Conservation (phyloP, 192 early-diverging fungal species). For the Dispira parvispora region DNA sequence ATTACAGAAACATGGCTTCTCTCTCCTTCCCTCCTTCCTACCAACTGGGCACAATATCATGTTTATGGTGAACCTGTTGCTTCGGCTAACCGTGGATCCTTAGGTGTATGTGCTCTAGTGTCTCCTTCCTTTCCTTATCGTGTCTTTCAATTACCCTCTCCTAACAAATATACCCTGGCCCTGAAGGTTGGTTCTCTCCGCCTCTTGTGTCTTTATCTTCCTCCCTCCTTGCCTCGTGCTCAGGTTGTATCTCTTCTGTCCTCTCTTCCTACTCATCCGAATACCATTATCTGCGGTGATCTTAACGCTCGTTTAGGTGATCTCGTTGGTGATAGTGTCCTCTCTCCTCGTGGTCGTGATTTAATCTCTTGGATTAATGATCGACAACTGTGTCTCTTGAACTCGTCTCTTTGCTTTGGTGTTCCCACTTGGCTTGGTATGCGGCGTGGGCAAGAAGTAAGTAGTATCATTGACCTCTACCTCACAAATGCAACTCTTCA, state of each 20-base stretch:
- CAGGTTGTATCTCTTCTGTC: background rate
- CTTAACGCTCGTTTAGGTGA: conserved; percentile 10
- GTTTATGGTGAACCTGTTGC: conserved; percentile 4
- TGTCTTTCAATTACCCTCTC: conserved; percentile 4
- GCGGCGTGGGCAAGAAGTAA: background rate
- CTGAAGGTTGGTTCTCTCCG: conserved; percentile 5
- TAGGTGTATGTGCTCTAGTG: background rate
- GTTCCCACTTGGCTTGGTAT: conserved; percentile 4
- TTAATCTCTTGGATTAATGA: background rate
- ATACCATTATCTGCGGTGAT: conserved; percentile 16
- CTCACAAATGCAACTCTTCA: background rate
- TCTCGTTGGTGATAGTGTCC: background rate
- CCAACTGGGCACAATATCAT: conserved; percentile 4
- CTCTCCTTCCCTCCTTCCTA: conserved; percentile 4
- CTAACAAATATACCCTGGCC: conserved; percentile 7
- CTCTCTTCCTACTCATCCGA: conserved; percentile 5
- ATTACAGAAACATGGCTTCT: conserved; percentile 4
- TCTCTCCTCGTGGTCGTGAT: background rate
- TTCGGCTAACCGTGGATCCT: conserved; percentile 4
- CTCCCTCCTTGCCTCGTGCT: conserved; percentile 6
- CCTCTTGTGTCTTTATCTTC: conserved; percentile 12
- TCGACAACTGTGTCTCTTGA: background rate
- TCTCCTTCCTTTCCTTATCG: conserved; percentile 5
- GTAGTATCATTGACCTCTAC: conserved; percentile 13
- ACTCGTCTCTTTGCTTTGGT: background rate